Evolutionary conservation across 2,329 filamentous ascomycete species (phyloP), one percentile per base, ranked within the genome.

Genomic region (Pseudogymnoascus sp.): DNA sequence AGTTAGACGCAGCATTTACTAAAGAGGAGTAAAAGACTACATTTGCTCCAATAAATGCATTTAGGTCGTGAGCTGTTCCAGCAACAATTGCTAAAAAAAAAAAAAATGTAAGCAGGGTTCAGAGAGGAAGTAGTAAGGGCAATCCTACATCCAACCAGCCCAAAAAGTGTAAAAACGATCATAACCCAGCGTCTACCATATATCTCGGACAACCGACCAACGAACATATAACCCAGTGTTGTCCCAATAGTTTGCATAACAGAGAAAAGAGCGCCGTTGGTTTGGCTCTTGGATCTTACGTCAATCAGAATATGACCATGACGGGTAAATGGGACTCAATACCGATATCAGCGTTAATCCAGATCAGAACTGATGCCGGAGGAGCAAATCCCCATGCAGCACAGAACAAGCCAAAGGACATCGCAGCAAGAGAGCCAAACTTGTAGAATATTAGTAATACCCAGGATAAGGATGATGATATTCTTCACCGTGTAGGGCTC

Each of bases 151-250:
- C 37, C 37, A 40, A 40, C 37, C 14, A 40, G 37, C 37, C 37
- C 37, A 40, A 40, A 40, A 16, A 40, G 37, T 40, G 37, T 40
- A 16, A 40, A 40, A 8, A 16, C 69, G 37, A 79, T 70, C 7
- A 76, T 73, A 65, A 77, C 73, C 73, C 75, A 78, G 64, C 76
- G 73, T 31, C 77, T 74, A 14, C 77, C 77, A 60, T 77, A 78
- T 25, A 79, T 71, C 66, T 79, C 75, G 2, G 74, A 76, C 1
- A 79, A 69, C 10, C 77, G 75, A 42, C 77, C 77, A 31, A 77
- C 70, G 10, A 80, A 68, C 63, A 77, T 70, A 64, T 77, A 76
- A 18, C 74, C 74, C 61, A 77, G 71, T 56, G 72, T 73, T n/a
- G 69, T 70, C 11, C 75, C 75, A 63, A 78, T 70, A 1, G 75